Base-by-base conservation (phyloP, 148 eudicot genomes). In the Camellia sinensis region DNA sequence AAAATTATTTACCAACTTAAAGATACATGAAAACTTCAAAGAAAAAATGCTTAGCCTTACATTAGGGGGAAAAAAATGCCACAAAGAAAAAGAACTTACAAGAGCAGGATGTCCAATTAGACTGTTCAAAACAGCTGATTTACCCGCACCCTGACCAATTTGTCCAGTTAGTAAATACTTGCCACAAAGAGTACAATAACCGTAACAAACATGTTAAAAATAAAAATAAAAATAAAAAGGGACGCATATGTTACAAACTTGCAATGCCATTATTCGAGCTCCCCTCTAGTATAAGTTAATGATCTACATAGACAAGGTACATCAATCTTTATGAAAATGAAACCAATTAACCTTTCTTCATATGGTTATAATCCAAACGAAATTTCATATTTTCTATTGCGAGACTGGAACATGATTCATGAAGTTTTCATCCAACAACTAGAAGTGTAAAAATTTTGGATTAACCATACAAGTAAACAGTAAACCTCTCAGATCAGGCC, bases 41-140 rank as follows among this genome's bases (percentile, higher is more conserved):
- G 37, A 29, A 29, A 29, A 29, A 29, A 29, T 29, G 37, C 37
- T 29, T 29, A 29, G 37, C 37, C 37, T 19, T n/a, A 3, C 12
- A 11, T 9, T 0, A 50, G 43, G 48, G 43, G 48, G 9, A 21
- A 6, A 3, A 6, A 80, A n/a, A 59, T 9, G 66, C 52, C 17
- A 22, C 53, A 68, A 79, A 46, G 44, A 7, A 53, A 56, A 70
- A 41, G 61, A 53, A 56, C 95, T 84, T 82, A 95, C 99, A 92
- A 95, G 85, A 79, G 93, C 96, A 44, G 99, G 99, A 90, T 95
- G 99, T 64, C 99, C 99, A 81, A 95, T 95, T 83, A 95, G 82
- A 89, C 99, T 95, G 89, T 95, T 96, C 88, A 93, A 82, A 21
- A 92, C 98, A 81, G 97, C 98, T 79, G 97, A 92, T 87, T 96